A percentile compares a stretch with the other conserved stretches of the same genome.
Conservation (phyloP, 1,139 yeast species). For the Hyphopichia khmerensis region DNA sequence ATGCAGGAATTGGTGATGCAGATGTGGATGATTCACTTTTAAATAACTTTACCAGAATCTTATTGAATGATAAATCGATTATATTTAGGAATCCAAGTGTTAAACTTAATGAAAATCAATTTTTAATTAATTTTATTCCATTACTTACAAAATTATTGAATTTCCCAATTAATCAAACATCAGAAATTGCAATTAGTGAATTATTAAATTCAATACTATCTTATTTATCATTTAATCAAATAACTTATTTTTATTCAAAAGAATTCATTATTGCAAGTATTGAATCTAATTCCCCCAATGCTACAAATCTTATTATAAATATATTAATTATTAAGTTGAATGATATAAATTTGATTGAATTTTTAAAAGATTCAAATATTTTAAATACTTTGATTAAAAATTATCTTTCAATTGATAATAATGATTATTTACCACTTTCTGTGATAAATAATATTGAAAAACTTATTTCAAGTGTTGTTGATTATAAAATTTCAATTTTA, state of each 20-base stretch:
- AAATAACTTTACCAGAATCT: not conserved
- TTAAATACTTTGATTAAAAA: not conserved
- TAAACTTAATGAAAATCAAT: not conserved
- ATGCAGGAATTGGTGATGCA: not conserved
- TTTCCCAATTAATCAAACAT: conserved; percentile 9
- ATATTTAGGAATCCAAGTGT: not conserved
- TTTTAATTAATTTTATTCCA: conserved; percentile 1
- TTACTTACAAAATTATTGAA: conserved; percentile 2
- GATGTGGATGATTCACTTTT: not conserved
- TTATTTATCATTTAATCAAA: conserved; percentile 10
- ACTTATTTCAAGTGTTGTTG: conserved; percentile 3
- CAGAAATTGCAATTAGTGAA: conserved; percentile 7
- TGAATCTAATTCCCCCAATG: conserved; percentile 4
- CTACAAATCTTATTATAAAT: conserved; percentile 8
- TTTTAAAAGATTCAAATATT: conserved; percentile 8
- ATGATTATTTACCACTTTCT: conserved; percentile 1
- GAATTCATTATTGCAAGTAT: conserved; percentile 10
- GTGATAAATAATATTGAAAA: conserved; percentile 5
- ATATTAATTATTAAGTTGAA: conserved; percentile 9
- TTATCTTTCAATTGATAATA: conserved; percentile 3
- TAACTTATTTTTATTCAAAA: conserved; percentile 9
- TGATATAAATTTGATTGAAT: conserved; percentile 11
- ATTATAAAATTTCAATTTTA: not conserved
- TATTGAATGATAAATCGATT: conserved; percentile 1
- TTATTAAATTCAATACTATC: conserved; percentile 13